Evolutionary conservation across 345 rosid species (phyloP).

Genomic region (Citrus trifoliata): DNA sequence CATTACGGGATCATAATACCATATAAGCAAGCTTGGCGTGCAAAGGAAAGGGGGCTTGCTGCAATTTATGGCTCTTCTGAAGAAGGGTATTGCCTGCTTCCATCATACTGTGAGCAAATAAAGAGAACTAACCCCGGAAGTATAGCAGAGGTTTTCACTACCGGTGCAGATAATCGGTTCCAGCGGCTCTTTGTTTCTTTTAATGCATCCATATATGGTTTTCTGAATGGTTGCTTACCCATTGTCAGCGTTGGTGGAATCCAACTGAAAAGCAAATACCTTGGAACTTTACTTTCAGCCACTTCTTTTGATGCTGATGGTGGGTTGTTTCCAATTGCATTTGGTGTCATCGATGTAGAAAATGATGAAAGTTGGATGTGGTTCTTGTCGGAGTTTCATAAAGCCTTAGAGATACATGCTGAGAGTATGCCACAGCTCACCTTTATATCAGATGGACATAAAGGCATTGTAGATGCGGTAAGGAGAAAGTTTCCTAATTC

Average conservation of each 20-base stretch:
- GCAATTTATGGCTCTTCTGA: constrained; percentile 64
- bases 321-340: constrained; percentile 51
- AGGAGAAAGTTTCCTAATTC: constrained; percentile 39
- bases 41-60: constrained; percentile 60
- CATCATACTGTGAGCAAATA: constrained; percentile 45
- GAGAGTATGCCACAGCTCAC: constrained; percentile 36
- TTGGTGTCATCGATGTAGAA: constrained; percentile 52
- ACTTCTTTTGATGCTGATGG: constrained; percentile 57
- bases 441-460: constrained; percentile 38
- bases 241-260: constrained; percentile 44
- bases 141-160: constrained; percentile 42
- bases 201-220: constrained; percentile 40
- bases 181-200: constrained; percentile 49
- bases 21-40: constrained; percentile 64
- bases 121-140: constrained; percentile 50
- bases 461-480: constrained; percentile 37
- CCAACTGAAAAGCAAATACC: constrained; percentile 53
- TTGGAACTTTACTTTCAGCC: constrained; percentile 52
- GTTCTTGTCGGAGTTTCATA: constrained; percentile 56
- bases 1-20: constrained; percentile 52
- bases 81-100: constrained; percentile 56
- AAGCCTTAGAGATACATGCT: constrained; percentile 35
- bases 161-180: constrained; percentile 46
- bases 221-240: constrained; percentile 54
- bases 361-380: constrained; percentile 54